phyloP scores from a whole-genome alignment of 2,329 filamentous ascomycete species.

The Aureobasidium lini region DNA sequence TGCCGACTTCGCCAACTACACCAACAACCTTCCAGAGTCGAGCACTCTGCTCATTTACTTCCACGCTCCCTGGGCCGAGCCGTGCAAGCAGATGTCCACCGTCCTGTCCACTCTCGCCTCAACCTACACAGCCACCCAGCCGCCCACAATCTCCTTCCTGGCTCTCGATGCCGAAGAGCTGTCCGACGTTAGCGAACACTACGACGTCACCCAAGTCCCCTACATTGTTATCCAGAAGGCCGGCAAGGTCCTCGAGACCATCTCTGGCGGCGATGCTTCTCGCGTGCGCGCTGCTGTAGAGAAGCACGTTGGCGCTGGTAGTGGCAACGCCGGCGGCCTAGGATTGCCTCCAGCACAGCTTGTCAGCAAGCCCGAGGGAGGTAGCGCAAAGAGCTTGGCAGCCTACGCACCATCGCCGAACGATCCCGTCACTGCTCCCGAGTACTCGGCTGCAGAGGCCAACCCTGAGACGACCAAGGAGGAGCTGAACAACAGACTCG shows the following conservation, averaged over 20 bases:
- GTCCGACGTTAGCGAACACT: constrained; percentile 81
- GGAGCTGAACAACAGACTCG: constrained; percentile 72
- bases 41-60: constrained; percentile 71
- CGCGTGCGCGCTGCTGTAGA: constrained; percentile 84
- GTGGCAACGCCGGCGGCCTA: constrained; percentile 28
- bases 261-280: constrained; percentile 82
- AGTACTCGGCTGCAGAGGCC: constrained; percentile 34
- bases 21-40: constrained; percentile 51
- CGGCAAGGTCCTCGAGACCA: constrained; percentile 68
- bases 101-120: constrained; percentile 79
- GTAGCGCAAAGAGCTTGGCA: constrained; percentile 34
- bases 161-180: constrained; percentile 92
- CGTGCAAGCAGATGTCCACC: constrained; percentile 87
- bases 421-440: constrained; percentile 41
- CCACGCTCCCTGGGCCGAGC: constrained; percentile 92
- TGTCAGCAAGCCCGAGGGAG: constrained; percentile 36
- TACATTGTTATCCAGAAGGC: constrained; percentile 78
- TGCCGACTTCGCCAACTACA: constrained; percentile 62
- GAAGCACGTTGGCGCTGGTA: constrained; percentile 55
- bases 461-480: constrained; percentile 57
- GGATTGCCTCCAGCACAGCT: constrained; percentile 36
- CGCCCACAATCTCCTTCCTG: constrained; percentile 69
- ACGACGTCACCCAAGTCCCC: constrained; percentile 90
- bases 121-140: constrained; percentile 66
- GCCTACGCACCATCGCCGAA: constrained; percentile 36